Conservation (phyloP, 192 early-diverging fungal genomes). For the Coemansia sp. region DNA sequence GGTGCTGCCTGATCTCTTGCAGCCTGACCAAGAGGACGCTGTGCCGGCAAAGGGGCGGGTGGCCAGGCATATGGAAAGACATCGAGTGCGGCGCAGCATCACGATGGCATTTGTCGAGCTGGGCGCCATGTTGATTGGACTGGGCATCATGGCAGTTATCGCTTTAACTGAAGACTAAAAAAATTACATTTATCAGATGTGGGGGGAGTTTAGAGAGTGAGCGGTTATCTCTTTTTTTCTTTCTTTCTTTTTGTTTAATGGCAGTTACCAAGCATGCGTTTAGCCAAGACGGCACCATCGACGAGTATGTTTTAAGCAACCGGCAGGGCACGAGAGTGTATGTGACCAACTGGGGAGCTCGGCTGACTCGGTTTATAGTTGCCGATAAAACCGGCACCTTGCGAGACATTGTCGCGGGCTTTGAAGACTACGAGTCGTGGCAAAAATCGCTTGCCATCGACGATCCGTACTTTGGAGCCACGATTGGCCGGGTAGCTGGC, state of each 20-base stretch:
- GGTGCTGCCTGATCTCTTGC: constrained; percentile 77
- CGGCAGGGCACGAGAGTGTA: constrained; percentile 20
- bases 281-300: constrained; percentile 27
- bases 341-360: constrained; percentile 66
- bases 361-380: constrained; percentile 64
- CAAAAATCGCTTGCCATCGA: constrained; percentile 44
- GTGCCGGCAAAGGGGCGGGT: constrained; percentile 15
- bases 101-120: constrained; percentile 58
- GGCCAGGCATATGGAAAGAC: constrained; percentile 8
- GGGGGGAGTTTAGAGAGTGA: too few relatives aligned
- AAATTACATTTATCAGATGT: too few relatives aligned
- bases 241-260: constrained; percentile 13
- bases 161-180: constrained; percentile 65
- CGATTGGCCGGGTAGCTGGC: constrained; percentile 74
- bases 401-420: constrained; percentile 76
- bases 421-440: constrained; percentile 58
- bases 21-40: constrained; percentile 56
- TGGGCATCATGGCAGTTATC: constrained; percentile 75
- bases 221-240: background rate
- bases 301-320: constrained; percentile 38
- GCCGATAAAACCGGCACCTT: constrained; percentile 52
- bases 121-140: constrained; percentile 67
- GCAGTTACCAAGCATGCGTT: constrained; percentile 35
- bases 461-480: constrained; percentile 78
- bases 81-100: constrained; percentile 19